phyloP scores from a whole-genome alignment of 2,329 filamentous ascomycete species.

The Penicillium frequentans region DNA sequence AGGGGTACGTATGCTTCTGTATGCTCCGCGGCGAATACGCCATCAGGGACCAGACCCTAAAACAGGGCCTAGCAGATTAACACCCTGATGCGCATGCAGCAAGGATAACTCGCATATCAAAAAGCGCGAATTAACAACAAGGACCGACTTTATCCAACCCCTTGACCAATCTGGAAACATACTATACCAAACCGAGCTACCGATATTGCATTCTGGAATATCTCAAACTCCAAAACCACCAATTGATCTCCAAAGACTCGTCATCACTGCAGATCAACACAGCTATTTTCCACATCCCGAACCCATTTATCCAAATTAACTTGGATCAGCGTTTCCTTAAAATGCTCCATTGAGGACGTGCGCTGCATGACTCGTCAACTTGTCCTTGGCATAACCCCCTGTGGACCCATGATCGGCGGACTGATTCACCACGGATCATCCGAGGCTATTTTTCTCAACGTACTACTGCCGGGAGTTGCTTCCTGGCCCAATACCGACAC shows the following conservation, averaged over 20 bases:
- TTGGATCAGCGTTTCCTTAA: neutral
- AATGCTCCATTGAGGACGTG: neutral
- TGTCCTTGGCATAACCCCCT: neutral
- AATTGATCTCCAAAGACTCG: constrained; percentile 1
- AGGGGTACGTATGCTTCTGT: neutral
- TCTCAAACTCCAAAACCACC: neutral
- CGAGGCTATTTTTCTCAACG: too few relatives aligned
- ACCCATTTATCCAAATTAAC: neutral
- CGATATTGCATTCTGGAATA: neutral
- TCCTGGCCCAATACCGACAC: neutral
- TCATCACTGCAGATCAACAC: constrained; percentile 10
- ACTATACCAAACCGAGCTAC: neutral
- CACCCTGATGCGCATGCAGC: neutral
- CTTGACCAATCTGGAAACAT: neutral
- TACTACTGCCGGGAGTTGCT: neutral
- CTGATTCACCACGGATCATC: neutral
- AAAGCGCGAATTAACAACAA: neutral
- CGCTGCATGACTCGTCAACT: neutral
- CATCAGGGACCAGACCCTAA: neutral
- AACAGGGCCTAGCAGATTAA: neutral
- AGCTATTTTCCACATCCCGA: neutral
- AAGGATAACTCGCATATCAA: neutral
- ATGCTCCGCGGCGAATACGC: neutral
- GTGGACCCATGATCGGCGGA: neutral
- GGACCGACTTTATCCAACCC: too few relatives aligned